Percentiles rank a stretch among this genome's conserved stretches.
These are phyloP conservation scores for Pichia terricola DNA, from an alignment of 1,139 yeast species.

Conservation along the genomic window DNA sequence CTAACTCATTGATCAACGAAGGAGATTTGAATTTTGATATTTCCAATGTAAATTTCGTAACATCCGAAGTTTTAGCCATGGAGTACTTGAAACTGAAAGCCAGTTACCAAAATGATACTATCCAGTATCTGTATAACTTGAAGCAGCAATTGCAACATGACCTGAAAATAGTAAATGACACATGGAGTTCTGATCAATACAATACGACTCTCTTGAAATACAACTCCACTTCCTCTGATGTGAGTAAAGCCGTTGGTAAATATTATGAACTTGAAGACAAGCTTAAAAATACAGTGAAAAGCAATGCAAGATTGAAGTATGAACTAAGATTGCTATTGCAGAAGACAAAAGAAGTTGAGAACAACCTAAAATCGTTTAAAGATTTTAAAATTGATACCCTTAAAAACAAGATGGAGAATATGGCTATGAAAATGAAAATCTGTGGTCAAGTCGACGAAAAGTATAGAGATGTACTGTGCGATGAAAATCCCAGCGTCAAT, in stretches of 20 bases:
- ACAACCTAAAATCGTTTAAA: slow-evolving; percentile 33
- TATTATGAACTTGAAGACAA: slow-evolving; percentile 29
- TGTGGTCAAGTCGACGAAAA: not conserved
- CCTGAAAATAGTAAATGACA: not conserved
- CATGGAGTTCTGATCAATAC: slow-evolving; percentile 1
- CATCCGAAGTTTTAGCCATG: slow-evolving; percentile 21
- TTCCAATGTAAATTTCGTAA: slow-evolving; percentile 8
- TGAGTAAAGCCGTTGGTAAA: slow-evolving; percentile 15
- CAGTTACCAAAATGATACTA: slow-evolving; percentile 17
- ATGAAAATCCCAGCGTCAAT: not conserved
- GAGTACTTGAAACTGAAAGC: slow-evolving; percentile 17
- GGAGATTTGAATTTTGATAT: slow-evolving; percentile 10
- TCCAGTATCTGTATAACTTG: slow-evolving; percentile 7
- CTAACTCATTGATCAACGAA: slow-evolving; percentile 5
- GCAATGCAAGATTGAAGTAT: slow-evolving; percentile 69
- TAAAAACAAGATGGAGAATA: slow-evolving; percentile 12
- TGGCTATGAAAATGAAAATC: slow-evolving; percentile 3
- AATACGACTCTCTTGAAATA: slow-evolving; percentile 8
- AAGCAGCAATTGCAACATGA: slow-evolving; percentile 6
- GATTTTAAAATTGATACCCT: slow-evolving; percentile 32
- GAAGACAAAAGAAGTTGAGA: slow-evolving; percentile 75
- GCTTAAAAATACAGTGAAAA: slow-evolving; percentile 53
- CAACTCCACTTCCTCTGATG: slow-evolving; percentile 13
- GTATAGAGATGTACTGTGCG: not conserved
- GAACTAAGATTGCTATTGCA: slow-evolving; percentile 66